Evolutionary conservation across 2,329 filamentous ascomycete genomes (phyloP).

Genomic region (Calonectria henricotiae): DNA sequence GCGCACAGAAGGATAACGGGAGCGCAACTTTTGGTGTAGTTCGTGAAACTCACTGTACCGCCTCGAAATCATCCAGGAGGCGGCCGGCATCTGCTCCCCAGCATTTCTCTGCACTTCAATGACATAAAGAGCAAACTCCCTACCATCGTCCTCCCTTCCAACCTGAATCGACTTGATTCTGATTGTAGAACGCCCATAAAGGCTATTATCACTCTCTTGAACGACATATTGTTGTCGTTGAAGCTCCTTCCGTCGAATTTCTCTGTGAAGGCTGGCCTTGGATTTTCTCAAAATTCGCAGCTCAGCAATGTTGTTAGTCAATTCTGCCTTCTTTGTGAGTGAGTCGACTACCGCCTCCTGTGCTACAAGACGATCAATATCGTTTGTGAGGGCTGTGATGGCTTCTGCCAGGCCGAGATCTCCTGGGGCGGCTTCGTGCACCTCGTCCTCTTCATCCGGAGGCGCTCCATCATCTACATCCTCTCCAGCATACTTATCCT

Average conservation of each 20-base stretch:
- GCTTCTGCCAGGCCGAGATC: constrained; percentile 95
- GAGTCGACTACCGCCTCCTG: constrained; percentile 95
- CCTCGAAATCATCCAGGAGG: constrained; percentile 92
- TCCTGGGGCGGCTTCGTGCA: constrained; percentile 94
- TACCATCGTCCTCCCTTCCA: constrained; percentile 90
- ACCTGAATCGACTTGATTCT: constrained; percentile 95
- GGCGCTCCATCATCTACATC: constrained; percentile 75
- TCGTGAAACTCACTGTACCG: constrained; percentile 98
- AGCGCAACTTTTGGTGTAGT: constrained; percentile 89
- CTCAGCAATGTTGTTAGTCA: constrained; percentile 97
- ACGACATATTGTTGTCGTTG: constrained; percentile 97
- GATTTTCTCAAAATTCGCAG: constrained; percentile 93
- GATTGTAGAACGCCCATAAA: constrained; percentile 92
- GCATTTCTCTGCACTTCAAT: constrained; percentile 92
- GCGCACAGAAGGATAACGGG: constrained; percentile 88
- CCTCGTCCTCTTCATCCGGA: constrained; percentile 81
- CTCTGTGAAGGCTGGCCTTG: constrained; percentile 91
- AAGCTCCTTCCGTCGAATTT: constrained; percentile 94
- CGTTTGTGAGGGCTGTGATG: constrained; percentile 87
- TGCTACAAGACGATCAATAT: constrained; percentile 89
- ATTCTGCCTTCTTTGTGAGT: constrained; percentile 91
- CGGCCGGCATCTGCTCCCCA: constrained; percentile 96
- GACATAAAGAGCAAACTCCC: constrained; percentile 94
- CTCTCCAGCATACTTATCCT: constrained; percentile 86
- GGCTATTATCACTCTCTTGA: constrained; percentile 97